Base-by-base conservation (phyloP, 768 basidiomycete species). In the Calocybe gangraenosa region DNA sequence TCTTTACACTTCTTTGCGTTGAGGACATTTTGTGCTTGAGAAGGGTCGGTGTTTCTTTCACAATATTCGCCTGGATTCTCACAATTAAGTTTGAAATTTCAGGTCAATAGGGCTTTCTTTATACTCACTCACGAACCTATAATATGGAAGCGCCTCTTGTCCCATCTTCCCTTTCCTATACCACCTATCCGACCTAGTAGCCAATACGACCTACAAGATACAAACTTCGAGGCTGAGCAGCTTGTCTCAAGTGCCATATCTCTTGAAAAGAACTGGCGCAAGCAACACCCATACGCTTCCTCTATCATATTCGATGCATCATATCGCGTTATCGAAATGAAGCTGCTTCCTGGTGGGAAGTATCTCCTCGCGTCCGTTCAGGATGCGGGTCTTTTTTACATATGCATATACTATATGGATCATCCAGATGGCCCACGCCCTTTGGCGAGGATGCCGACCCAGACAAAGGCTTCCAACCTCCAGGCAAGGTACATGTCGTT, bases 121-220 rank as follows among this genome's bases (percentile, higher is more conserved):
- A 60, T 79, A 22, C 68, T 87, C 47, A 84, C 82, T 0, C 81
- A 85, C 46, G 77, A 85, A 51, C 75, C 82, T 14, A 63, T 77
- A 37, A 78, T 86, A 32, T 87, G 85, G 85, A 83, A 81, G 58
- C 75, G 75, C 14, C 77, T 82, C 48, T 64, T 87, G 47, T 59
- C 65, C 32, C 59, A 64, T n/a, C 66, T 83, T 50, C 68, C 68
- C 19, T 65, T 81, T n/a, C 79, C 78, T 7, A 62, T 82, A 14
- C 76, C 82, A 4, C 80, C 79, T 3, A 62, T 83, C 3, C 80
- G 82, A 1, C 83, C 83, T 0, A 80, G 79, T 0, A 67, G 70
- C 49, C 69, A 71, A 23, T 76, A 78, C 54, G 61, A 61, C 13
- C 52, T 61, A 11, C 47, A 58, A 40, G 43, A 56, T 7, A 69